phyloP scores from a whole-genome alignment of 345 rosid species.

The Raphanus raphanistrum region DNA sequence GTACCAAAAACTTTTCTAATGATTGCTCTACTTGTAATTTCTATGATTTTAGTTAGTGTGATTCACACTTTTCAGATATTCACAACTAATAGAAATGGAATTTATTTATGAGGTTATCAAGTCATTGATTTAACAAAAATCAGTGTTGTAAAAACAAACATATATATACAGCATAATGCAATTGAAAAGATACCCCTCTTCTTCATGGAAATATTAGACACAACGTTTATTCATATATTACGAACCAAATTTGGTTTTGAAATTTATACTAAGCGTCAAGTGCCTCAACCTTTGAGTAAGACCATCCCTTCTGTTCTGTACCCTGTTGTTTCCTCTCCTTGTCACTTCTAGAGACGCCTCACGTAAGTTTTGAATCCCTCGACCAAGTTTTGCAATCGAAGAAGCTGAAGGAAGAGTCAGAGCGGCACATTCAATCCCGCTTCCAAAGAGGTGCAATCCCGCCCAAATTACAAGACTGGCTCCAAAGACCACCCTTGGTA shows the following conservation, averaged over 20 bases:
- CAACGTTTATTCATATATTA: not conserved
- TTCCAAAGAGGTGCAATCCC: conserved; percentile 64
- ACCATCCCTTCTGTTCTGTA: not conserved
- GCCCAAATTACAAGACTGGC: conserved; percentile 71
- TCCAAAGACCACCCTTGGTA: conserved; percentile 86
- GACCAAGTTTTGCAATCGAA: conserved; percentile 36
- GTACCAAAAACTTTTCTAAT: too few relatives aligned
- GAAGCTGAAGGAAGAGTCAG: conserved; percentile 84
- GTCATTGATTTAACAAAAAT: too few relatives aligned
- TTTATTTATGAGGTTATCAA: too few relatives aligned
- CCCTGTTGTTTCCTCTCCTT: not conserved
- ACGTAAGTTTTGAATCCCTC: not conserved
- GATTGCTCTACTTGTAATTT: too few relatives aligned
- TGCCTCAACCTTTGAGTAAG: not conserved
- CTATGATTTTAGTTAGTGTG: too few relatives aligned
- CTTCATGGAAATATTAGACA: not conserved
- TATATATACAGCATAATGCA: too few relatives aligned
- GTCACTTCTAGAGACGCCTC: not conserved
- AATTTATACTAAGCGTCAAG: not conserved
- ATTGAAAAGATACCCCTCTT: too few relatives aligned
- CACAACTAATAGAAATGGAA: too few relatives aligned
- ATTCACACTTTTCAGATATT: too few relatives aligned
- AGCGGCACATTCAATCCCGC: conserved; percentile 87
- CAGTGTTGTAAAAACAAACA: too few relatives aligned
- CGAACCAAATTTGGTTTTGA: not conserved